These are phyloP conservation scores for Croton laevigatus DNA, from an alignment of 441 rosid genomes.

Conservation along the genomic window DNA sequence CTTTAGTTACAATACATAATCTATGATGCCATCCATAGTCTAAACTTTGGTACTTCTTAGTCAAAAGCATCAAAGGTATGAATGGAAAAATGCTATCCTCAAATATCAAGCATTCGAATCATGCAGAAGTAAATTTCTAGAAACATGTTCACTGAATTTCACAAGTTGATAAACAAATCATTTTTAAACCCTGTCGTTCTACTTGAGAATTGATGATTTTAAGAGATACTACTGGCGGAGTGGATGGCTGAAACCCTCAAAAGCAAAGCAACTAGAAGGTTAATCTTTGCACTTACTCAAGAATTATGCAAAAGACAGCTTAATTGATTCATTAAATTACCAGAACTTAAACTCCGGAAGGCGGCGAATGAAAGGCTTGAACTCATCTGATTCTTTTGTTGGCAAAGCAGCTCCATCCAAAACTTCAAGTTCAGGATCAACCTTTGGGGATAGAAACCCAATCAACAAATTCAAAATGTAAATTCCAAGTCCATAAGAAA, in stretches of 20 bases:
- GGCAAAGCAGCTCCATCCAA: conserved; percentile 32
- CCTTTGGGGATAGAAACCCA: conserved; percentile 34
- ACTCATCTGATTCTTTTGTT: conserved; percentile 30
- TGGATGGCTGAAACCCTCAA: background rate
- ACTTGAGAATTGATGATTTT: background rate
- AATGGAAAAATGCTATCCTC: conserved; percentile 1
- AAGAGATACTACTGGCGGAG: background rate
- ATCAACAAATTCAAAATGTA: conserved; percentile 33
- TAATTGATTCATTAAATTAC: conserved; percentile 9
- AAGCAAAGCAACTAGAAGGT: background rate
- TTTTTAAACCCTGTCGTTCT: background rate
- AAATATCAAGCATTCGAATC: background rate
- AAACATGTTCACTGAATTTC: background rate
- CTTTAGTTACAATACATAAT: background rate
- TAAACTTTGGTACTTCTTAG: background rate
- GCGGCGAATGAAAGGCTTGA: conserved; percentile 31
- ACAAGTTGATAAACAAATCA: background rate
- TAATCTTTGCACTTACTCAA: background rate
- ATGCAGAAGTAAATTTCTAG: background rate
- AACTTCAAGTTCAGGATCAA: conserved; percentile 34
- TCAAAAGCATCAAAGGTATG: background rate
- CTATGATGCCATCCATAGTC: background rate
- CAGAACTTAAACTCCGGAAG: conserved; percentile 38
- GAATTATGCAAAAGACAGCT: background rate
- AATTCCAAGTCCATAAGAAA: conserved; percentile 33